Evolutionary conservation across 208 protist genomes (phyloP).

Genomic region (Zelonia costaricensis): DNA sequence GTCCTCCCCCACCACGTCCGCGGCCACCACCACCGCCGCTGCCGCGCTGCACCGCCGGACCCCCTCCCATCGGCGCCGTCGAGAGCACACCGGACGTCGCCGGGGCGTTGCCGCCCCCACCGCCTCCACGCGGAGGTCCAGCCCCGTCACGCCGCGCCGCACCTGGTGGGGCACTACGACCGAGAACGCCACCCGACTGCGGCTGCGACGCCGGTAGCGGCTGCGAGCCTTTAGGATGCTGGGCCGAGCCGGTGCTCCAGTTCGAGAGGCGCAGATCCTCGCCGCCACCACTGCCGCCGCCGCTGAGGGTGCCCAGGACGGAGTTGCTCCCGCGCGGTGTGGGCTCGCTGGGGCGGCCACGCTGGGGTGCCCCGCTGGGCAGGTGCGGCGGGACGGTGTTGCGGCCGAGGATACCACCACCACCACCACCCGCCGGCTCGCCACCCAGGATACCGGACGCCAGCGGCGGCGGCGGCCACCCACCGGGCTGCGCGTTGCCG

Average conservation of each 20-base stretch:
- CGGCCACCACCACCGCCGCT: not conserved
- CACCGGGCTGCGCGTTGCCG: not conserved
- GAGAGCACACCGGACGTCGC: no score
- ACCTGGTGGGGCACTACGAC: not conserved
- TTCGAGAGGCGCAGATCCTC: slow-evolving; percentile 27
- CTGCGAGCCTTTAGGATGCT: no score
- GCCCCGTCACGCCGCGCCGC: not conserved
- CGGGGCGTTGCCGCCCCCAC: no score
- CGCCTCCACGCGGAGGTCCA: not conserved
- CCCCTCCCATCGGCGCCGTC: no score
- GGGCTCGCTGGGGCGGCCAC: not conserved
- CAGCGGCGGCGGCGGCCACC: no score
- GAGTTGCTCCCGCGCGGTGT: not conserved
- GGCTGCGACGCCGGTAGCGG: no score
- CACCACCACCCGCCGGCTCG: no score
- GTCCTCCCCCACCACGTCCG: not conserved
- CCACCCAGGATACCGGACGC: no score
- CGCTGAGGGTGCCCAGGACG: slow-evolving; percentile 6
- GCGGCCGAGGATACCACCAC: no score
- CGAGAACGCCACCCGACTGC: not conserved
- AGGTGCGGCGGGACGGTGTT: not conserved
- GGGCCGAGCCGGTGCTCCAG: slow-evolving; percentile 15
- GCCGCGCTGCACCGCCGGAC: not conserved
- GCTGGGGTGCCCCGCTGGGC: not conserved
- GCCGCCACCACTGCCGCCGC: not conserved